Evolutionary conservation across 75 land plant species (phyloP).

Genomic region (Larix kaempferi): DNA sequence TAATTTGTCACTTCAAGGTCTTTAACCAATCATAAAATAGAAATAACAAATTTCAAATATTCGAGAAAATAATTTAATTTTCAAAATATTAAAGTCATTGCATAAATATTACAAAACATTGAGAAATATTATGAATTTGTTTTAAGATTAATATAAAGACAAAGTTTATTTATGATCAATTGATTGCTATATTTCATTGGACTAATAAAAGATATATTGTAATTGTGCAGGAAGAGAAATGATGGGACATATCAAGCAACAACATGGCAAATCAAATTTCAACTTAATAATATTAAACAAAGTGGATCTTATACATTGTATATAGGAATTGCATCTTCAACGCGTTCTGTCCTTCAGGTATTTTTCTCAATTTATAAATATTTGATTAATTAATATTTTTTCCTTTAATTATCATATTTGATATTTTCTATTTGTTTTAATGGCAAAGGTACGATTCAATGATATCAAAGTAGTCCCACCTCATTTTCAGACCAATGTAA

Average conservation of each 20-base stretch:
- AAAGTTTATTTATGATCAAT: no score
- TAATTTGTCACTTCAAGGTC: no score
- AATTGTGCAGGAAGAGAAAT: conserved; percentile 20
- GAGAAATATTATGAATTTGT: no score
- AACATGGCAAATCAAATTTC: conserved; percentile 62
- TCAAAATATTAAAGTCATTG: no score
- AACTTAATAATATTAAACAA: conserved; percentile 23
- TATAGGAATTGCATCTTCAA: conserved; percentile 49
- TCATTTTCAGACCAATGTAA: conserved; percentile 37
- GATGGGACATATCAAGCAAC: conserved; percentile 30
- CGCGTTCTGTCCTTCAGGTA: conserved; percentile 38
- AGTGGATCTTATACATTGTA: conserved; percentile 39
- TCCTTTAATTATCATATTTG: neutral
- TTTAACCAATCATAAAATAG: no score
- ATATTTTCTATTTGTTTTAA: neutral
- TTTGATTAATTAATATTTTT: neutral
- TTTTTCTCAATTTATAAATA: no score
- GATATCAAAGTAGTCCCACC: conserved; percentile 28
- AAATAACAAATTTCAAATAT: no score
- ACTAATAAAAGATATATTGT: no score
- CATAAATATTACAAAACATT: no score
- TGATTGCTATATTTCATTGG: no score
- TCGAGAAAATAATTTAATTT: no score
- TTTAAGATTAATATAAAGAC: no score
- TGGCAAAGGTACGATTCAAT: conserved; percentile 52